Evolutionary conservation across 352 stramenopile genomes (phyloP), one percentile per base, ranked within the genome.

Genomic region (Globisporangium parvum): DNA sequence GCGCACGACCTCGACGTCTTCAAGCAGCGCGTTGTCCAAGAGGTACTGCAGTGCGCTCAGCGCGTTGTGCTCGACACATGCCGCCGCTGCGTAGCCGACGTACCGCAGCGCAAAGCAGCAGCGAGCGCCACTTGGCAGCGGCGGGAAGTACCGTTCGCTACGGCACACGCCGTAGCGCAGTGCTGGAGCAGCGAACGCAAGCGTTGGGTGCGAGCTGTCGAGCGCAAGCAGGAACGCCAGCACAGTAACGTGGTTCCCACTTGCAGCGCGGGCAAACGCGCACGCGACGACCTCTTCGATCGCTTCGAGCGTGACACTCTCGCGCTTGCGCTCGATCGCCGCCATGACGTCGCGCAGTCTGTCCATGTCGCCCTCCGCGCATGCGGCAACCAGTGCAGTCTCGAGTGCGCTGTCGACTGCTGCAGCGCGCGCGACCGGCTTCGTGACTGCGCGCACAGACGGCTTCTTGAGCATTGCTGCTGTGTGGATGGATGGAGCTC

Each of bases 41-140:
- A 81, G 60, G 31, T 70, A 68, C 24, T 70, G 59, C 26, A 81
- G 47, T 11, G 70, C 68, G 11, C 51, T 21, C n/a, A 70, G 18
- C 28, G 70, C 23, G 21, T 77, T 76, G 42, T 77, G 67, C 49
- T 81, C 67, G n/a, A 81, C 58, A 44, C 72, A 71, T 47, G 71
- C 53, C 17, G 77, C 41, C 4, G 67, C 69, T 0, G 72, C 67
- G 26, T 71, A 79, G 1, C 69, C 72, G 11, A 77, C 33, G 50
- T 81, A 81, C 14, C 70, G 69, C 24, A 77, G 50, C 3, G 72
- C 67, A 24, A 60, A 69, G 51, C 67, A 73, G 49, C 67, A 71
- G 31, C 65, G 62, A 53, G 78, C 64, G 26, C 47, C 44, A 9
- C n/a, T 42, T 6, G 21, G 18, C 39, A 68, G 46, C 6, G 41